Percentiles rank a stretch among this genome's conserved stretches.
Evolutionary conservation across 768 basidiomycete species (phyloP).

Genomic region (Macrolepiota albuminosa): DNA sequence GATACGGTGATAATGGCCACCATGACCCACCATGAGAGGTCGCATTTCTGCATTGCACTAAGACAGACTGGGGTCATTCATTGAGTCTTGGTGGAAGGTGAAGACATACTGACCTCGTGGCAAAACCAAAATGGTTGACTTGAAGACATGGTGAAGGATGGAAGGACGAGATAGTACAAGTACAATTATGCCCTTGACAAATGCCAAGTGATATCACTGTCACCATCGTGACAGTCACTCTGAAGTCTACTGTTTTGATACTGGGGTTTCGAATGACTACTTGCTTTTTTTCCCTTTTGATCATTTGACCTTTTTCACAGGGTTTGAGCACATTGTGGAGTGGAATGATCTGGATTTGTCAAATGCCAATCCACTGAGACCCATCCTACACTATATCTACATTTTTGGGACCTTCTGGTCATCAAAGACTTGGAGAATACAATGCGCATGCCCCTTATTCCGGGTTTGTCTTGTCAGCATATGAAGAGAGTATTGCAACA

Average conservation of each 20-base stretch:
- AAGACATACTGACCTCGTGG: constrained; percentile 49
- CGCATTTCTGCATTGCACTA: constrained; percentile 89
- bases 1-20: neutral
- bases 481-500: neutral
- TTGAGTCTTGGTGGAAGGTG: neutral
- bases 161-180: constrained; percentile 1
- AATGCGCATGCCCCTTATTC: neutral
- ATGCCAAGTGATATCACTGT: constrained; percentile 4
- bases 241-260: constrained; percentile 42
- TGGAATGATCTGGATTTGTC: neutral
- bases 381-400: neutral
- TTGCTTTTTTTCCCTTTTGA: neutral
- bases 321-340: neutral
- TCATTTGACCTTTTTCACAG: neutral
- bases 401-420: neutral
- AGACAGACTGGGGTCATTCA: neutral
- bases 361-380: neutral
- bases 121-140: constrained; percentile 79
- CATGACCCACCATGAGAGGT: constrained; percentile 66
- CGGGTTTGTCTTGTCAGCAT: neutral
- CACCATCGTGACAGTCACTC: constrained; percentile 9
- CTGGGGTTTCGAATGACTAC: too few species aligned
- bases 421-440: neutral
- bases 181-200: constrained; percentile 9
- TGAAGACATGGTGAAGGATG: constrained; percentile 47